A percentile compares a stretch with the other conserved stretches of the same genome.
phyloP scores from a whole-genome alignment of 352 stramenopile genomes.

The Pythium chondricola region DNA sequence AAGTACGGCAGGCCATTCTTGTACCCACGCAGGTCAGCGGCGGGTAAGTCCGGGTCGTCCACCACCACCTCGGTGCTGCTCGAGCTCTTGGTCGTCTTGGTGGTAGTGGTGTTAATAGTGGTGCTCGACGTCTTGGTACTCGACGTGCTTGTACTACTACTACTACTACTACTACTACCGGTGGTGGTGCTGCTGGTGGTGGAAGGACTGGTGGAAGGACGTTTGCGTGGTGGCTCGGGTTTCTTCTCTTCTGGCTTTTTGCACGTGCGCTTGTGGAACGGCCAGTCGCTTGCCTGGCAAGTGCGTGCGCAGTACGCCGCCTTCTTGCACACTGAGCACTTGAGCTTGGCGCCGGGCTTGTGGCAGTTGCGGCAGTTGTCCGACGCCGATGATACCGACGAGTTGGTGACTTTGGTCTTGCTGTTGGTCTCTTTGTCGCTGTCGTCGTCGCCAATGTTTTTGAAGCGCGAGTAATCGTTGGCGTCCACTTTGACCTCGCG shows the following conservation, averaged over 20 bases:
- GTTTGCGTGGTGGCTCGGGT: conserved; percentile 22
- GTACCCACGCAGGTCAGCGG: conserved; percentile 57
- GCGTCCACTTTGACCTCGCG: conserved; percentile 62
- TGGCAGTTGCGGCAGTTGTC: conserved; percentile 74
- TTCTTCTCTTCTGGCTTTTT: conserved; percentile 75
- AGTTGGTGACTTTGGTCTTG: conserved; percentile 3
- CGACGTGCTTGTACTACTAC: conserved; percentile 2
- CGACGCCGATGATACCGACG: neutral
- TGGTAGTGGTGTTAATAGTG: conserved; percentile 23
- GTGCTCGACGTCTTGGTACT: conserved; percentile 3
- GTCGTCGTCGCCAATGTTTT: conserved; percentile 54
- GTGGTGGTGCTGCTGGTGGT: neutral
- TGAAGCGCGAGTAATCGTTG: conserved; percentile 86
- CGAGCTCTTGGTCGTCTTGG: conserved; percentile 25
- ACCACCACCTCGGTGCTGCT: conserved; percentile 44
- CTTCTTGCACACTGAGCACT: conserved; percentile 86
- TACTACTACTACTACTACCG: neutral
- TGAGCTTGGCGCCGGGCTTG: conserved; percentile 70
- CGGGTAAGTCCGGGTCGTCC: conserved; percentile 59
- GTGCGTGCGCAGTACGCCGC: conserved; percentile 71
- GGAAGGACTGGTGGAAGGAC: conserved; percentile 21
- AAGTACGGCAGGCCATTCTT: conserved; percentile 93
- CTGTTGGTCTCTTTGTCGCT: conserved; percentile 22
- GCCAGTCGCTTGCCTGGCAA: conserved; percentile 81
- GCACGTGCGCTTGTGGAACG: conserved; percentile 85